A percentile compares a stretch with the other conserved stretches of the same genome.
Conservation (phyloP, 75 land plant genomes). For the Adiantum capillusveneris region DNA sequence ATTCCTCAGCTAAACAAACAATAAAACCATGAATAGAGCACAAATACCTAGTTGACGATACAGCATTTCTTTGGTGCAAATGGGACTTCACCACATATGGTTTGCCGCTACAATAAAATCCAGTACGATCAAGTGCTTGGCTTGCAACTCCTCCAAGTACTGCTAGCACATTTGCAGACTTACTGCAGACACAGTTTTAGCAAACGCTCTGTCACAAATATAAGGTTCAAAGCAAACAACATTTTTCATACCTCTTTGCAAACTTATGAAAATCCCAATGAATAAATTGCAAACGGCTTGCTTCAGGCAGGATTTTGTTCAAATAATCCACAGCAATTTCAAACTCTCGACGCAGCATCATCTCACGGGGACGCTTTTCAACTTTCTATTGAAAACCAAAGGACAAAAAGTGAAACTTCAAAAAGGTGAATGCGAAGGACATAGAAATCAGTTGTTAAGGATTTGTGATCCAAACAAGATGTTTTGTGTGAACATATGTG, state of each 20-base stretch:
- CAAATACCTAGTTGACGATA: background rate
- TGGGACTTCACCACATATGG: constrained; percentile 29
- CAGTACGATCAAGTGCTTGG: constrained; percentile 91
- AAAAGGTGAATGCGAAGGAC: too few relatives aligned
- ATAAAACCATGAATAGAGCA: too few relatives aligned
- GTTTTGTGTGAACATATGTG: too few relatives aligned
- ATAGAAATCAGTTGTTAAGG: too few relatives aligned
- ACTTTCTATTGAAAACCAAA: too few relatives aligned
- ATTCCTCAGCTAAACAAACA: too few relatives aligned
- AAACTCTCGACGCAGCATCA: constrained; percentile 97
- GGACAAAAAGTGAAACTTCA: too few relatives aligned
- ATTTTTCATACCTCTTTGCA: constrained; percentile 72
- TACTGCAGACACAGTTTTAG: constrained; percentile 36
- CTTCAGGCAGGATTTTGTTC: constrained; percentile 79
- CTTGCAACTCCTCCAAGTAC: constrained; percentile 89
- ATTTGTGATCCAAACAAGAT: too few relatives aligned
- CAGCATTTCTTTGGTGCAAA: background rate
- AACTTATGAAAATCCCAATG: constrained; percentile 99
- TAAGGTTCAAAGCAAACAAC: background rate
- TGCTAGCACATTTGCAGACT: constrained; percentile 96
- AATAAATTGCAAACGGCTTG: constrained; percentile 76
- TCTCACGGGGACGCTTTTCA: constrained; percentile 97
- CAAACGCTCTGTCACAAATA: background rate
- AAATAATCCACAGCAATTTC: constrained; percentile 91
- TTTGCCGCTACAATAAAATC: constrained; percentile 89